Percentiles rank a stretch among this genome's conserved stretches.
These are phyloP conservation scores for Musa itinerans DNA, from an alignment of 176 grass and related monocot species.

Conservation along the genomic window DNA sequence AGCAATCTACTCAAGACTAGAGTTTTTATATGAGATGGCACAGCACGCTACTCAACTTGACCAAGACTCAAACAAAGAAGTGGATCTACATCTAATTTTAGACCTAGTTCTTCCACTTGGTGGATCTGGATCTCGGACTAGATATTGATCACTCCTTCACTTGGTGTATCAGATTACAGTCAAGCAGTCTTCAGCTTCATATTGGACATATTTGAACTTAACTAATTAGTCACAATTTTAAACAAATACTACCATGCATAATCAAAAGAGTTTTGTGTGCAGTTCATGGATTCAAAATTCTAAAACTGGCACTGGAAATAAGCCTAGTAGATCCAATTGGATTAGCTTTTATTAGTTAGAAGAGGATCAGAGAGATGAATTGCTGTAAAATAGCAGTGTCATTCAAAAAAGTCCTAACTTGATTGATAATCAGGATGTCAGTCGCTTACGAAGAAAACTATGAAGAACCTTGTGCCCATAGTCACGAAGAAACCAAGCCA, in stretches of 20 bases:
- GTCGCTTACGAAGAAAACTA: conserved; percentile 48
- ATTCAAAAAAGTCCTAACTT: background rate
- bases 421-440: background rate
- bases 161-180: no score
- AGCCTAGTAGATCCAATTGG: background rate
- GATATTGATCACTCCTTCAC: no score
- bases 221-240: no score
- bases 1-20: background rate
- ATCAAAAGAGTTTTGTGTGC: background rate
- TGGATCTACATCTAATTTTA: no score
- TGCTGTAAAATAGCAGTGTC: background rate
- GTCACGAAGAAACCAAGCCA: conserved; percentile 91
- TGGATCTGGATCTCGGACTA: no score
- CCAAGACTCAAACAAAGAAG: background rate
- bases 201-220: no score
- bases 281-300: background rate
- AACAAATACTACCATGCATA: no score
- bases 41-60: background rate
- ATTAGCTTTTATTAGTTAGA: no score
- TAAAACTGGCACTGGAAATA: background rate
- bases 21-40: background rate
- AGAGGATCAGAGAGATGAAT: background rate
- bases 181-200: no score
- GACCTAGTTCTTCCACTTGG: no score
- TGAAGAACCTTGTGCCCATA: conserved; percentile 66